Evolutionary conservation across 768 basidiomycete species (phyloP).

Genomic region (Tulasnella sp.): DNA sequence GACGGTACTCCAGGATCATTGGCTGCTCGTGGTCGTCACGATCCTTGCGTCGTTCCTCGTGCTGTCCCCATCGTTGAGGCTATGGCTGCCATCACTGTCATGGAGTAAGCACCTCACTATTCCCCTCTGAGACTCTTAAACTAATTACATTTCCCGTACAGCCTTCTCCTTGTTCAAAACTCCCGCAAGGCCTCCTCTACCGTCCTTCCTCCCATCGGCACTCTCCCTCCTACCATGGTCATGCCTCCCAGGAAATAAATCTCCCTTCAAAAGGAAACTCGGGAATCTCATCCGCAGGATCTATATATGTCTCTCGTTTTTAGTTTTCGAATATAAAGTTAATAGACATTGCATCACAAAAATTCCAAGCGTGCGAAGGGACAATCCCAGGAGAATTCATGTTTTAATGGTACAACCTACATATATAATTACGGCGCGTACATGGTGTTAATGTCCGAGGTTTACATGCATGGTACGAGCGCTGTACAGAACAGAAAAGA

Average conservation of each 20-base stretch:
- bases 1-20: slow-evolving; percentile 80
- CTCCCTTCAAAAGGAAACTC: neutral
- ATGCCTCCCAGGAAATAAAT: slow-evolving; percentile 35
- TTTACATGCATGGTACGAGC: too few species aligned
- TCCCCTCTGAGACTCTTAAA: neutral
- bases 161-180: slow-evolving; percentile 75
- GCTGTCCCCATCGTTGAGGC: slow-evolving; percentile 97
- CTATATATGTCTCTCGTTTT: neutral
- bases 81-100: slow-evolving; percentile 90
- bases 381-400: neutral
- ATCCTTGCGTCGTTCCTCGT: slow-evolving; percentile 93
- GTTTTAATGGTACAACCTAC: neutral
- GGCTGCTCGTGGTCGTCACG: slow-evolving; percentile 87
- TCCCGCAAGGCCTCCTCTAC: slow-evolving; percentile 59
- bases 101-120: slow-evolving; percentile 43
- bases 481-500: too few species aligned
- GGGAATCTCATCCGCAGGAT: neutral
- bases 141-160: slow-evolving; percentile 18
- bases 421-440: neutral
- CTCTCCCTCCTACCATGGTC: slow-evolving; percentile 88
- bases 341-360: neutral
- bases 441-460: too few species aligned
- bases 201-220: slow-evolving; percentile 71
- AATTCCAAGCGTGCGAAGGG: neutral
- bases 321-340: neutral